Base-by-base conservation (phyloP, 2,329 filamentous ascomycete species). In the Rutstroemia sp. region DNA sequence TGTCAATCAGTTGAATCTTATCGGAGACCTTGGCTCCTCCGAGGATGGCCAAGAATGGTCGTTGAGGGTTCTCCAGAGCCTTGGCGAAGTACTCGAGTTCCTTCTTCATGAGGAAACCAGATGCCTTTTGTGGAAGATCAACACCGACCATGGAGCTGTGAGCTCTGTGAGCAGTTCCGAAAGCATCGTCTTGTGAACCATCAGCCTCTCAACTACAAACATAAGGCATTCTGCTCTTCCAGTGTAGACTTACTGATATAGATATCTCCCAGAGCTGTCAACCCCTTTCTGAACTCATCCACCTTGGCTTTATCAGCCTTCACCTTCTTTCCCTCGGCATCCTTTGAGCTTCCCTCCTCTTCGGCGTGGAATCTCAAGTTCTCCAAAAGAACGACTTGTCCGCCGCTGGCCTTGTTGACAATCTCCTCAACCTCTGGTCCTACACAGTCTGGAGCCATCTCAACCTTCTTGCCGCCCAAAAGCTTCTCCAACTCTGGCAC, bases 1-100 rank as follows among this genome's bases (percentile, higher is more conserved):
- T 99, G 78, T 99, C 92, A 72, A 99, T 97, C 68, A 99, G 83
- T 80, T 96, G 90, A 74, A 99, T 99, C 87, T 99, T 99, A 83
- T 99, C 94, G 46, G 90, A 95, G 66, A 99, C 91, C 83, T 99
- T 99, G 73, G 94, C 91, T 66, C 94, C 94, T 68, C 94, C 94
- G 54, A 99, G 88, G 72, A 99, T 99, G 73, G 94, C 95, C 54
- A 99, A 86, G 88, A 99, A 99, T 60, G 94, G 94, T 57, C 92
- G 86, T 78, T 95, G 81, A 60, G 94, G 94, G 67, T 82, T 84
- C 79, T 99, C 94, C 60, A 99, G 88, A 40, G 91, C 94, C 79
- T 96, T 84, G 63, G 94, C 94, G 72, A 99, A 99, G 86, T 99
- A 99, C 72, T 99, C 94, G 62, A 99, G 88, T 77, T 99, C 94